Conservation (phyloP, 129 eudicot species). For the Saposhnikovia divaricata region DNA sequence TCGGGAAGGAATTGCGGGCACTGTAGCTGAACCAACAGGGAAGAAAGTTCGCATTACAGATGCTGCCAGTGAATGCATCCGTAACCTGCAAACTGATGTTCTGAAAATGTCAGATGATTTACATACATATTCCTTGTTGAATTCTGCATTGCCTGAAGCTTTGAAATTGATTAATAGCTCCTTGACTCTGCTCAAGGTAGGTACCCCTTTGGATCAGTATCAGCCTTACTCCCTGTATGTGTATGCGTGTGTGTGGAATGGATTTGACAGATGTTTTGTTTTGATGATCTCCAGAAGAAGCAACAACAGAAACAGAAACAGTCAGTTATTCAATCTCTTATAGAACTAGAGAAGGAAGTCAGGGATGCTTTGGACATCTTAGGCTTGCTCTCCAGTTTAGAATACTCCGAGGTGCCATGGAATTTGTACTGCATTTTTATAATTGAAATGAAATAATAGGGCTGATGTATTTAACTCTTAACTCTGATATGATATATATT, state of each 20-base stretch:
- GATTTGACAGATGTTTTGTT: constrained; percentile 1
- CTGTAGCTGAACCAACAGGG: constrained; percentile 21
- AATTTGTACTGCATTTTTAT: neutral
- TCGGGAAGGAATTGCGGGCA: constrained; percentile 26
- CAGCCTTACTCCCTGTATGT: neutral
- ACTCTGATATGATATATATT: neutral
- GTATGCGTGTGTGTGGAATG: neutral
- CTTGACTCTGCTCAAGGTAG: constrained; percentile 71
- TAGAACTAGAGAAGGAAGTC: constrained; percentile 45
- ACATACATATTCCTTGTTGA: constrained; percentile 60
- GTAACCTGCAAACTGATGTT: constrained; percentile 41
- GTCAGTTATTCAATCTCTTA: constrained; percentile 36
- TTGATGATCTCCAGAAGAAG: constrained; percentile 56
- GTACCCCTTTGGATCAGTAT: constrained; percentile 15
- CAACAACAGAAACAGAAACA: constrained; percentile 51
- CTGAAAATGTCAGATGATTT: constrained; percentile 65
- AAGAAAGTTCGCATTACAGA: constrained; percentile 27
- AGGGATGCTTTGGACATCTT: constrained; percentile 50
- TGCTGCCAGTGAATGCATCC: constrained; percentile 42
- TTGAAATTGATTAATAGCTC: constrained; percentile 43
- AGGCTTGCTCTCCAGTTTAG: constrained; percentile 55
- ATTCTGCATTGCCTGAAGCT: constrained; percentile 59
- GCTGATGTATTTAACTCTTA: neutral
- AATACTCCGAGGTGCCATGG: constrained; percentile 56
- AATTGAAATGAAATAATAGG: neutral